Evolutionary conservation across 768 basidiomycete species (phyloP).

Genomic region (Aureoboletus auriporus): DNA sequence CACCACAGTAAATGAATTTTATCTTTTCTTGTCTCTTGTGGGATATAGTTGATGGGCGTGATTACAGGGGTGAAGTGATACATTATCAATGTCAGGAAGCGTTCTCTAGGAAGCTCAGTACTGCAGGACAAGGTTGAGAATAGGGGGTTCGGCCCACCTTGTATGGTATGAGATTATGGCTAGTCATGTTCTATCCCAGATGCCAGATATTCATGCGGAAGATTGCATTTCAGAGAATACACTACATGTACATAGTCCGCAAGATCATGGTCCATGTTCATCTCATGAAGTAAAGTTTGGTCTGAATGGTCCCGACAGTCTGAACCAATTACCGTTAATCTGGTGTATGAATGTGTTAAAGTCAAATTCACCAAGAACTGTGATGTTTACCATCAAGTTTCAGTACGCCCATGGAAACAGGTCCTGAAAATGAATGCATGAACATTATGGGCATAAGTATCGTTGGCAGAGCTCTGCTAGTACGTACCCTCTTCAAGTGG

Average conservation of each 20-base stretch:
- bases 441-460: not conserved
- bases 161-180: too few relatives aligned
- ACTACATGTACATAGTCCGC: not conserved
- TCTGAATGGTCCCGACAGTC: conserved; percentile 1
- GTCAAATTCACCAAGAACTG: not conserved
- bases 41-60: not conserved
- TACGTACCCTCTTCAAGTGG: conserved; percentile 64
- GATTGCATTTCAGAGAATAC: not conserved
- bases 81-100: conserved; percentile 94
- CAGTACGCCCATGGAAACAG: conserved; percentile 59
- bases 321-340: conserved; percentile 6
- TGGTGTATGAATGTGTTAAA: conserved; percentile 10
- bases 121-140: conserved; percentile 23
- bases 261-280: not conserved
- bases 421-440: conserved; percentile 21
- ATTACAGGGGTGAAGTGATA: conserved; percentile 83
- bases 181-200: conserved; percentile 12
- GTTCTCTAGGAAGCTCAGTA: conserved; percentile 57
- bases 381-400: conserved; percentile 52
- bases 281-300: conserved; percentile 25
- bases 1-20: conserved; percentile 58
- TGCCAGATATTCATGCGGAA: not conserved
- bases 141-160: too few relatives aligned
- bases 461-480: not conserved
- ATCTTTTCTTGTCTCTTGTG: not conserved